Evolutionary conservation across 2,329 filamentous ascomycete genomes (phyloP), one percentile per base, ranked within the genome.

Genomic region (Penicillium sp.): DNA sequence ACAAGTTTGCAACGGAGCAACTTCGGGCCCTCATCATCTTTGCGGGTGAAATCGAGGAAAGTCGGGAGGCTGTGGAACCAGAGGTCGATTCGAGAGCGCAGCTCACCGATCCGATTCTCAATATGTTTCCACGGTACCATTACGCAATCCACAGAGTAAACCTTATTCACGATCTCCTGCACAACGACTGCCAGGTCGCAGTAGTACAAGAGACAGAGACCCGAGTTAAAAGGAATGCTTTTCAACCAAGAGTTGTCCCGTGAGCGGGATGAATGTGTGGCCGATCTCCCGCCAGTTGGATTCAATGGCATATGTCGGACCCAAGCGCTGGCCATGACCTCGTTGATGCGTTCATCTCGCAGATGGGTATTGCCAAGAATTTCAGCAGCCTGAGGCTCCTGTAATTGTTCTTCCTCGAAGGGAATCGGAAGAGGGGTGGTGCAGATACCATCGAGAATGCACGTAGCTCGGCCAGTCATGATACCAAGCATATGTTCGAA

Each of bases 381-480:
- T 51, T 74, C 70, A n/a, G 69, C 63, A 11, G 73, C 73, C 13
- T 65, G 64, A 1, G 72, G 71, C 19, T 75, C 74, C 10, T 73
- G 69, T 46, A 79, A 70, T 28, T 72, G 68, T 35, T 78, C 75
- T 66, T 79, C 79, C 52, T 78, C 75, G 49, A 78, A 74, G 4
- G 77, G 78, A 19, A 77, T 58, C 1, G 79, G 78, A 48, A 81
- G 69, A 35, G 79, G 77, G 4, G 77, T 74, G 16, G 76, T 80
- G 66, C 77, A 80, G 52, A 80, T 72, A 16, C 77, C 75, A 61
- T 80, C 76, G 26, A 74, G 66, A 19, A 81, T 77, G 57, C 76
- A 79, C 33, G 76, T 77, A 28, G 78, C 71, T 45, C 79, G 74
- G 42, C 79, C 79, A n/a, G 79, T 81, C 77, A 81, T 79, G 58